These are phyloP conservation scores for Potentilla sterilis DNA, from an alignment of 306 rosid genomes.

Conservation along the genomic window DNA sequence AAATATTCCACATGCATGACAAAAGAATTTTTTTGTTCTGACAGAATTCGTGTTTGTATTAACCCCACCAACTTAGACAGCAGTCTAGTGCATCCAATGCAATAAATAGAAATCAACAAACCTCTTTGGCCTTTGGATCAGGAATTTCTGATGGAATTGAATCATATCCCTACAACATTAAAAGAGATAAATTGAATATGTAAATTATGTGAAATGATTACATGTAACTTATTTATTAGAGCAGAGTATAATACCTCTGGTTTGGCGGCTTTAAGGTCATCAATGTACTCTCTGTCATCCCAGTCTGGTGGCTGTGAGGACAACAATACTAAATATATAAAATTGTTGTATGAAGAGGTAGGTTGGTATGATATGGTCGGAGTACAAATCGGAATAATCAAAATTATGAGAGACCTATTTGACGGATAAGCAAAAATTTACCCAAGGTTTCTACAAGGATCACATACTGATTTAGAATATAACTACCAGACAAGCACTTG, in stretches of 20 bases:
- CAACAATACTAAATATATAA: slow-evolving; percentile 9
- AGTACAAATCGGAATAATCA: slow-evolving; percentile 14
- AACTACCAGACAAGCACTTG: neutral
- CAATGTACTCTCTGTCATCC: slow-evolving; percentile 81
- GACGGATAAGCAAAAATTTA: neutral
- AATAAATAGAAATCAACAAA: slow-evolving; percentile 28
- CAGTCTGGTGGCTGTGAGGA: slow-evolving; percentile 71
- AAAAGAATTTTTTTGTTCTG: neutral
- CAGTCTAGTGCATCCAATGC: neutral
- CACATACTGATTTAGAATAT: neutral
- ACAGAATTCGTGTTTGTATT: neutral
- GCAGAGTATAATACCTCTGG: slow-evolving; percentile 53
- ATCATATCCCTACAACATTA: slow-evolving; percentile 61
- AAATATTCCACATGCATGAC: neutral
- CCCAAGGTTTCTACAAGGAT: neutral
- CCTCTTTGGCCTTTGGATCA: slow-evolving; percentile 83
- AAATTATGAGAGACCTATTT: neutral
- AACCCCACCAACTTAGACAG: neutral
- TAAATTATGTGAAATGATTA: neutral
- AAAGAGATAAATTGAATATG: slow-evolving; percentile 4
- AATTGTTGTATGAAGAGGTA: neutral
- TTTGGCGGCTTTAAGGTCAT: slow-evolving; percentile 58
- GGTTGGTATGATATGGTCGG: slow-evolving; percentile 6
- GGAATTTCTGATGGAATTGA: slow-evolving; percentile 70
- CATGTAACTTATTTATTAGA: slow-evolving; percentile 1